phyloP scores from a whole-genome alignment of 768 basidiomycete species.

The Russula griseocarnosa region DNA sequence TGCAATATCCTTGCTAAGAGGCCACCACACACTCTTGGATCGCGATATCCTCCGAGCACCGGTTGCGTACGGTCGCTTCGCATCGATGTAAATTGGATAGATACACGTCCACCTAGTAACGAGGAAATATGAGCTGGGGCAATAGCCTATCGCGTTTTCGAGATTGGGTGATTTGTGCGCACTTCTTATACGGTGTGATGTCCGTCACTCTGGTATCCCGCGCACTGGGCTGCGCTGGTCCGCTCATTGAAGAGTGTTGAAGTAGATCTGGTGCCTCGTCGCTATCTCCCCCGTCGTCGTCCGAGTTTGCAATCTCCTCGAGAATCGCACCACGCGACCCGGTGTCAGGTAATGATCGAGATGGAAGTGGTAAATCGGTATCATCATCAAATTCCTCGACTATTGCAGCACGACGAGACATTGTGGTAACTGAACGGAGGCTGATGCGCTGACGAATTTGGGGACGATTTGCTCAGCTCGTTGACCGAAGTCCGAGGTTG shows the following conservation, averaged over 20 bases:
- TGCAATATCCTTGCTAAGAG: slow-evolving; percentile 88
- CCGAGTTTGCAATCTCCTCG: slow-evolving; percentile 56
- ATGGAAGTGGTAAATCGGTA: slow-evolving; percentile 82
- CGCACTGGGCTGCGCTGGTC: slow-evolving; percentile 33
- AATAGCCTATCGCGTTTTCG: slow-evolving; percentile 12
- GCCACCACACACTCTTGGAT: slow-evolving; percentile 87
- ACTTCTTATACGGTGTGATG: slow-evolving; percentile 83
- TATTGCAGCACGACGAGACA: slow-evolving; percentile 68
- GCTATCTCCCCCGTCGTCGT: slow-evolving; percentile 42
- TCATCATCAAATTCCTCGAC: slow-evolving; percentile 91
- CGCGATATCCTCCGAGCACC: slow-evolving; percentile 81
- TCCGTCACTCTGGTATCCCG: slow-evolving; percentile 48
- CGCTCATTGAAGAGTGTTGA: slow-evolving; percentile 57
- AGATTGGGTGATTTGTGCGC: slow-evolving; percentile 33
- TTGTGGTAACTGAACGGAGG: slow-evolving; percentile 32
- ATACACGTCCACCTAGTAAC: slow-evolving; percentile 84
- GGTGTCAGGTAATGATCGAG: slow-evolving; percentile 57
- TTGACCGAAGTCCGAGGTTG: slow-evolving; percentile 4
- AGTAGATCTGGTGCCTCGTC: slow-evolving; percentile 31
- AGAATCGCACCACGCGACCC: slow-evolving; percentile 72
- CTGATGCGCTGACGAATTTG: neutral
- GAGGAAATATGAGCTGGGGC: slow-evolving; percentile 22
- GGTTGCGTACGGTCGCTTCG: slow-evolving; percentile 81
- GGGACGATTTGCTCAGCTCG: neutral
- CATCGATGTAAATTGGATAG: slow-evolving; percentile 96